A percentile compares a stretch with the other conserved stretches of the same genome.
Evolutionary conservation across 2,329 filamentous ascomycete species (phyloP).

Genomic region (Exophiala sp.): DNA sequence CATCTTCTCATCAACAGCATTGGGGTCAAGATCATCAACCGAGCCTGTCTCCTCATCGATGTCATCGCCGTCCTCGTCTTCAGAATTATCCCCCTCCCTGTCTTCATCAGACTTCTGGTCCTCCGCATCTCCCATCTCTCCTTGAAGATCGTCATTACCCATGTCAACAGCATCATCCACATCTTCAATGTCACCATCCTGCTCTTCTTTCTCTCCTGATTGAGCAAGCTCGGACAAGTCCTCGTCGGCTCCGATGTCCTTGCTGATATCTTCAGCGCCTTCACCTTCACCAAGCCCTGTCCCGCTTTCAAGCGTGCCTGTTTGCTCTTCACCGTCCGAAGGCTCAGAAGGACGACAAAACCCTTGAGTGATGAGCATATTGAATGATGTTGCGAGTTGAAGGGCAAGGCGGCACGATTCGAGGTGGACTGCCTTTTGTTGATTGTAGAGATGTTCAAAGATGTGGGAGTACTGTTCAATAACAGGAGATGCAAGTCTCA

Average conservation of each 20-base stretch:
- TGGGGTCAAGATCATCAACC: conserved; percentile 85
- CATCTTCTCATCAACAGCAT: conserved; percentile 95
- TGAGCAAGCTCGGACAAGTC: conserved; percentile 89
- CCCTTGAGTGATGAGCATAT: conserved; percentile 74
- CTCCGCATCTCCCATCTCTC: conserved; percentile 65
- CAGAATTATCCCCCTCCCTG: conserved; percentile 58
- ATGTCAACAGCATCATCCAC: conserved; percentile 49
- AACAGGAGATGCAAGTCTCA: conserved; percentile 65
- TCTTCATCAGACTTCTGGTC: conserved; percentile 48
- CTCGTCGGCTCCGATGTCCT: conserved; percentile 91
- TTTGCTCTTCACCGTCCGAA: conserved; percentile 64
- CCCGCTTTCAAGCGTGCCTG: conserved; percentile 80
- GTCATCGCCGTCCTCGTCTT: conserved; percentile 62
- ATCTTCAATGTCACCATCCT: conserved; percentile 47
- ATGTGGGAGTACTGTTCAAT: conserved; percentile 68
- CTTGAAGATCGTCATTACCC: conserved; percentile 86
- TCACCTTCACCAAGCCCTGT: conserved; percentile 94
- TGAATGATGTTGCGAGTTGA: conserved; percentile 72
- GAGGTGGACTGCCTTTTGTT: conserved; percentile 63
- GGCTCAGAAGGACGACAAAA: conserved; percentile 90
- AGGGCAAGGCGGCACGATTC: conserved; percentile 71
- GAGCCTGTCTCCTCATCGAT: conserved; percentile 88
- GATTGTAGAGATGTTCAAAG: conserved; percentile 55
- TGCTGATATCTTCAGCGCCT: conserved; percentile 95
- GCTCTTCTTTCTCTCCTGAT: conserved; percentile 58